phyloP scores from a whole-genome alignment of 495 filamentous ascomycete genomes.

The Xylaria venustula region DNA sequence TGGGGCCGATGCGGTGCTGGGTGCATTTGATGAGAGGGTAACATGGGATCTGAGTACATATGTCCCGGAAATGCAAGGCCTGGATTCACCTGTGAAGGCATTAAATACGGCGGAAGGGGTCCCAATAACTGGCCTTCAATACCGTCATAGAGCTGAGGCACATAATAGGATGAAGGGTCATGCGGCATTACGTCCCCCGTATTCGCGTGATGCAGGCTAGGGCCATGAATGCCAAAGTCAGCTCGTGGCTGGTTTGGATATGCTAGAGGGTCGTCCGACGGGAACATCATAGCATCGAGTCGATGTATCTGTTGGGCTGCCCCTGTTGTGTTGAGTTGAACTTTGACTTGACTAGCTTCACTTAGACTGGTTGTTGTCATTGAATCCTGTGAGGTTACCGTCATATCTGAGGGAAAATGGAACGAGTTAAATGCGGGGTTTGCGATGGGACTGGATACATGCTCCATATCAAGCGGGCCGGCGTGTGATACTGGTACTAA shows the following conservation, averaged over 20 bases:
- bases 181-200: slow-evolving; percentile 22
- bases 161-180: slow-evolving; percentile 38
- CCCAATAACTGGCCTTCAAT: slow-evolving; percentile 49
- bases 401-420: slow-evolving; percentile 24
- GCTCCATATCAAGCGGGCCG: slow-evolving; percentile 34
- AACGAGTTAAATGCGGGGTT: slow-evolving; percentile 22
- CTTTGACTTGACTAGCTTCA: slow-evolving; percentile 30
- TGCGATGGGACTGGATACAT: slow-evolving; percentile 24
- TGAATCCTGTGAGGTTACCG: slow-evolving; percentile 31
- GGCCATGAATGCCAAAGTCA: slow-evolving; percentile 42
- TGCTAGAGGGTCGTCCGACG: slow-evolving; percentile 82
- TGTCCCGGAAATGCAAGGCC: slow-evolving; percentile 36
- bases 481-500: slow-evolving; percentile 24
- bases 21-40: slow-evolving; percentile 22
- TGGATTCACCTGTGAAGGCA: slow-evolving; percentile 36
- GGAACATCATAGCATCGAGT: slow-evolving; percentile 88
- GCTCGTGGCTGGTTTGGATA: slow-evolving; percentile 85
- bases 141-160: slow-evolving; percentile 43
- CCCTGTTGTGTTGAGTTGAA: slow-evolving; percentile 31
- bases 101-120: slow-evolving; percentile 44
- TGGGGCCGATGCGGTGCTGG: slow-evolving; percentile 17
- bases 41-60: slow-evolving; percentile 38
- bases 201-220: slow-evolving; percentile 17
- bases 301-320: slow-evolving; percentile 60
- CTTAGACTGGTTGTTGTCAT: slow-evolving; percentile 23